phyloP scores from a whole-genome alignment of 1,284 basidiomycete species.

The Anthracocystis walkeri region DNA sequence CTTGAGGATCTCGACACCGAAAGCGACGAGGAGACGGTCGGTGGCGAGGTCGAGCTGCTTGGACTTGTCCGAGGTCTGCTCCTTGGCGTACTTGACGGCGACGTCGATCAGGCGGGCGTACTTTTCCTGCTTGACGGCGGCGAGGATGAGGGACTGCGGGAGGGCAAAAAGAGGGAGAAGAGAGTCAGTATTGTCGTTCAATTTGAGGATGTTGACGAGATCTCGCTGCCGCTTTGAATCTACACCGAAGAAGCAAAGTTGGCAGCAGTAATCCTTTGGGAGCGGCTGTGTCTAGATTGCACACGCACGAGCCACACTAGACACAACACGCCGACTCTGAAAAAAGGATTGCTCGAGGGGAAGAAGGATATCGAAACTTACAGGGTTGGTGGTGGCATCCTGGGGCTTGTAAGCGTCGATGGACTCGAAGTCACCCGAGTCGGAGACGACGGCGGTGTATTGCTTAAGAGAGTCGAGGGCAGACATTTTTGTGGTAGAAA shows the following conservation, averaged over 20 bases:
- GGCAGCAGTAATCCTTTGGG: no score
- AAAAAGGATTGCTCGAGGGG: neutral
- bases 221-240: no score
- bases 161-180: neutral
- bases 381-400: conserved; percentile 69
- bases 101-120: conserved; percentile 87
- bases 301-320: neutral
- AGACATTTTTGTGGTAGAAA: conserved; percentile 38
- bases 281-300: no score
- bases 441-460: conserved; percentile 67
- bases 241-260: no score
- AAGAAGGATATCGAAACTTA: conserved; percentile 24
- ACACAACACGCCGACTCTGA: neutral
- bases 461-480: conserved; percentile 68
- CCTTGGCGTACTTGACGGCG: conserved; percentile 85
- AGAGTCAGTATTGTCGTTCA: conserved; percentile 11
- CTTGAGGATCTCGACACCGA: conserved; percentile 92
- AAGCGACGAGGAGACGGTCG: conserved; percentile 94
- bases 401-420: conserved; percentile 69
- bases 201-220: neutral
- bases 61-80: conserved; percentile 73
- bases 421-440: conserved; percentile 69
- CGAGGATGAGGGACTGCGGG: conserved; percentile 77
- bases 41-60: conserved; percentile 75
- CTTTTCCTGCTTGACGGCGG: conserved; percentile 88